Evolutionary conservation across 495 filamentous ascomycete species (phyloP).

Genomic region (Tuber calosporum): DNA sequence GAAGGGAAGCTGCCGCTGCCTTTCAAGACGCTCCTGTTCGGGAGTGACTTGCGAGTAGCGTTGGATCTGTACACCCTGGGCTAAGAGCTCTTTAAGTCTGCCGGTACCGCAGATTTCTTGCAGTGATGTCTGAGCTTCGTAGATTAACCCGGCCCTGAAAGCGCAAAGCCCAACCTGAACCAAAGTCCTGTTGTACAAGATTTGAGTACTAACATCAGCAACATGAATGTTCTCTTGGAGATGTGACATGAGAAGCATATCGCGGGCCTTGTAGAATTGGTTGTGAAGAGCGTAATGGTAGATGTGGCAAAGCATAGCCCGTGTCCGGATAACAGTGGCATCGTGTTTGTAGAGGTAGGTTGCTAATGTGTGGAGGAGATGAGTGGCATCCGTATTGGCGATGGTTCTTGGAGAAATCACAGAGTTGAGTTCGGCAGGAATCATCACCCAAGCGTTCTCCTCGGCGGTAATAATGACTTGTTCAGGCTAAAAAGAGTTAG

Average conservation of each 20-base stretch:
- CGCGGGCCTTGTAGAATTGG: conserved; percentile 91
- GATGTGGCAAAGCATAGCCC: conserved; percentile 96
- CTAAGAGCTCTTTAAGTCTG: conserved; percentile 92
- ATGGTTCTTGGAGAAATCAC: conserved; percentile 65
- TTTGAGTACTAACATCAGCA: conserved; percentile 94
- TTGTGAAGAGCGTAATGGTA: conserved; percentile 97
- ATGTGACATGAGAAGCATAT: conserved; percentile 99
- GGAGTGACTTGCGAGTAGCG: conserved; percentile 89
- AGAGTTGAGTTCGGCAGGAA: conserved; percentile 66
- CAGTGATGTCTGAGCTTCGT: conserved; percentile 91
- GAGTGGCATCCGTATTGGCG: conserved; percentile 54
- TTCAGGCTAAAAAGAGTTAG: conserved; percentile 53
- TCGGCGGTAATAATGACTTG: conserved; percentile 89
- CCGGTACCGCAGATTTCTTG: conserved; percentile 97
- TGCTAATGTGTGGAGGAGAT: conserved; percentile 79
- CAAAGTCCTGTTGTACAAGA: conserved; percentile 95
- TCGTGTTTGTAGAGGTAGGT: conserved; percentile 90
- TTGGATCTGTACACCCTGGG: conserved; percentile 96
- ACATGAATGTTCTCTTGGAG: conserved; percentile 89
- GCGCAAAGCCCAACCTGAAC: conserved; percentile 98
- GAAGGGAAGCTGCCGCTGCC: conserved; percentile 94
- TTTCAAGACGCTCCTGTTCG: conserved; percentile 93
- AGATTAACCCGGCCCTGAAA: conserved; percentile 92
- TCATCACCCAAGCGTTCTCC: conserved; percentile 80
- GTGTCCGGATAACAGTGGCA: conserved; percentile 88